phyloP scores from a whole-genome alignment of 108 stramenopile species.

The Nitzschia sp. region DNA sequence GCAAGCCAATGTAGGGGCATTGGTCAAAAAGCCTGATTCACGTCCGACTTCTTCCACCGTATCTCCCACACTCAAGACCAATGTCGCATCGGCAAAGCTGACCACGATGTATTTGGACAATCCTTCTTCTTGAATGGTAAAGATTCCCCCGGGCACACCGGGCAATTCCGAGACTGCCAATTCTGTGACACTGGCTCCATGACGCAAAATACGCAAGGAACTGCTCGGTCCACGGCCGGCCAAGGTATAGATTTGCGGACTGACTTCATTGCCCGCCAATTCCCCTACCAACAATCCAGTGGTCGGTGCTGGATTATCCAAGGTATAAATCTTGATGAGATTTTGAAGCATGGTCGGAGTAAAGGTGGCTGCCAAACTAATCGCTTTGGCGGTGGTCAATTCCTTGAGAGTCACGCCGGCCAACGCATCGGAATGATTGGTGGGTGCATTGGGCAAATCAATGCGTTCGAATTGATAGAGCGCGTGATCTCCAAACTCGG shows the following conservation, averaged over 20 bases:
- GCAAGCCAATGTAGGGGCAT: slow-evolving; percentile 91
- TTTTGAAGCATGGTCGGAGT: slow-evolving; percentile 78
- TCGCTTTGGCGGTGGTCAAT: slow-evolving; percentile 44
- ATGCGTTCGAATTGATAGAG: slow-evolving; percentile 94
- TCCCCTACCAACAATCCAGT: slow-evolving; percentile 91
- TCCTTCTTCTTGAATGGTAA: slow-evolving; percentile 62
- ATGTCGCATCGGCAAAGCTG: slow-evolving; percentile 95
- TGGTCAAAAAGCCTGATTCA: slow-evolving; percentile 88
- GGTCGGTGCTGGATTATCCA: slow-evolving; percentile 87
- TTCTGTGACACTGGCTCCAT: slow-evolving; percentile 93
- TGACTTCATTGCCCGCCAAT: slow-evolving; percentile 88
- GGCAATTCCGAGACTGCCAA: slow-evolving; percentile 94
- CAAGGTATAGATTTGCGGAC: slow-evolving; percentile 91
- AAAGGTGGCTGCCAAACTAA: slow-evolving; percentile 71
- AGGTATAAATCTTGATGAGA: slow-evolving; percentile 68
- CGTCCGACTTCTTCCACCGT: slow-evolving; percentile 95
- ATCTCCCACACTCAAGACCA: slow-evolving; percentile 95
- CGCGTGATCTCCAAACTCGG: slow-evolving; percentile 96
- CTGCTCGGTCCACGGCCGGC: slow-evolving; percentile 90
- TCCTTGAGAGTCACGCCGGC: slow-evolving; percentile 22
- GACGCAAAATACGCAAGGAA: slow-evolving; percentile 83
- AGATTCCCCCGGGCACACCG: slow-evolving; percentile 91
- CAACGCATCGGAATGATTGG: slow-evolving; percentile 31
- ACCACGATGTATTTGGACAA: slow-evolving; percentile 90
- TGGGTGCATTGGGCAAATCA: slow-evolving; percentile 76